Conservation (phyloP, 2,329 filamentous ascomycete genomes). For the Elsinoe perseae region DNA sequence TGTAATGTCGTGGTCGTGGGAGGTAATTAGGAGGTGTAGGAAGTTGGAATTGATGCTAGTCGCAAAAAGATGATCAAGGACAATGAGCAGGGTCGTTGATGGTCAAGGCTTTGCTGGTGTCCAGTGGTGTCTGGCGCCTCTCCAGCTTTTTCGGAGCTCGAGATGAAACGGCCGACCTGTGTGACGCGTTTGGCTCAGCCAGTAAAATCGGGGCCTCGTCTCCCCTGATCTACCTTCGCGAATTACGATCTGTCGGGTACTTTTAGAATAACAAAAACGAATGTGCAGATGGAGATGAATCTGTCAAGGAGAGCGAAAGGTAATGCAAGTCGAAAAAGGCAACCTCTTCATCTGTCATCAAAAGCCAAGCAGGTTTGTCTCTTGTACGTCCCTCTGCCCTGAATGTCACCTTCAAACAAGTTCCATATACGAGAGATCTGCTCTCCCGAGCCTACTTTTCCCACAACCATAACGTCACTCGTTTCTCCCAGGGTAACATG, state of each 20-base stretch:
- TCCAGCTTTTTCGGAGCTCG: neutral
- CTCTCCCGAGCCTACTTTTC: slow-evolving; percentile 6
- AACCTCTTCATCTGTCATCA: neutral
- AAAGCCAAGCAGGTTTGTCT: neutral
- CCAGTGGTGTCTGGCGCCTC: neutral
- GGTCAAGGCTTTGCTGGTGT: slow-evolving; percentile 5
- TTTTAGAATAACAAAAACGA: too few relatives aligned
- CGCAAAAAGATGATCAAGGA: slow-evolving; percentile 7
- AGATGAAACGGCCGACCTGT: slow-evolving; percentile 8
- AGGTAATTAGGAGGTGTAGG: neutral
- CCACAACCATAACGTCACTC: slow-evolving; percentile 7
- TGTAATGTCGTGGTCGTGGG: neutral
- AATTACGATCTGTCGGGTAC: slow-evolving; percentile 14
- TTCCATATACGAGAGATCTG: neutral
- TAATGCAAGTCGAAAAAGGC: neutral
- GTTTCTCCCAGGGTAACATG: neutral
- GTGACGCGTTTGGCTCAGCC: slow-evolving; percentile 10
- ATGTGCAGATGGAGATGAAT: neutral
- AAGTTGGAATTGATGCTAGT: neutral
- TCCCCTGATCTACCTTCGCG: slow-evolving; percentile 10
- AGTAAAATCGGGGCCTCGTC: neutral
- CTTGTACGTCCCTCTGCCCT: neutral
- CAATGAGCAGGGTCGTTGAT: neutral
- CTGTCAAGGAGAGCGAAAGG: neutral
- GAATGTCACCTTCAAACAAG: neutral